Evolutionary conservation across 768 basidiomycete genomes (phyloP).

Genomic region (Lentinula lateritia): DNA sequence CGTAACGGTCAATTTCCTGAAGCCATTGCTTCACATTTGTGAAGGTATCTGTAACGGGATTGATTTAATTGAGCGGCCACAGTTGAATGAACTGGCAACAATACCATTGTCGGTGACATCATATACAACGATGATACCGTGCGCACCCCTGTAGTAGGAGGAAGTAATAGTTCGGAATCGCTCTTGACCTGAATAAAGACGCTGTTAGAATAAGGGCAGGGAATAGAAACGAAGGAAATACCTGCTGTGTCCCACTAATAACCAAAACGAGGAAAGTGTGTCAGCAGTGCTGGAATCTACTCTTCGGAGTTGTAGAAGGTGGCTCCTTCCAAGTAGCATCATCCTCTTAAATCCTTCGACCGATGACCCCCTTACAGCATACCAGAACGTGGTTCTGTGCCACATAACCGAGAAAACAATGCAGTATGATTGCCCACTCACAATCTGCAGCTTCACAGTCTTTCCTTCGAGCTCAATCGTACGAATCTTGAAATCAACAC

Average conservation of each 20-base stretch:
- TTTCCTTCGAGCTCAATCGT: conserved; percentile 98
- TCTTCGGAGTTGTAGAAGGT: neutral
- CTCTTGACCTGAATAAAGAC: conserved; percentile 69
- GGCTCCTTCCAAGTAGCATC: neutral
- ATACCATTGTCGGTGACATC: conserved; percentile 92
- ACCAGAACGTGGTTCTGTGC: neutral
- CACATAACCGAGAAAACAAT: neutral
- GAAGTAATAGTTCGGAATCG: conserved; percentile 98
- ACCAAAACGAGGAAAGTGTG: neutral
- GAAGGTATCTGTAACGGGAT: conserved; percentile 66
- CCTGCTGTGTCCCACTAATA: conserved; percentile 96
- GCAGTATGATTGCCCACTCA: conserved; percentile 36
- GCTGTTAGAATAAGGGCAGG: conserved; percentile 5
- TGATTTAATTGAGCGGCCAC: neutral
- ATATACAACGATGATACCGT: conserved; percentile 99
- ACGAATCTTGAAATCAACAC: conserved; percentile 98
- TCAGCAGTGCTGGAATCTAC: neutral
- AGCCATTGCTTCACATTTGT: conserved; percentile 95
- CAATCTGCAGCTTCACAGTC: conserved; percentile 98
- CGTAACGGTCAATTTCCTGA: conserved; percentile 91
- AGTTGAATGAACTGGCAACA: conserved; percentile 9
- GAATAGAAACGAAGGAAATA: conserved; percentile 21
- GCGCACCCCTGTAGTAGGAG: conserved; percentile 98
- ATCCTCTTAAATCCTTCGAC: no score
- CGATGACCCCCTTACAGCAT: neutral